Evolutionary conservation across 768 basidiomycete genomes (phyloP), one percentile per base, ranked within the genome.

Genomic region (Serendipita indica): DNA sequence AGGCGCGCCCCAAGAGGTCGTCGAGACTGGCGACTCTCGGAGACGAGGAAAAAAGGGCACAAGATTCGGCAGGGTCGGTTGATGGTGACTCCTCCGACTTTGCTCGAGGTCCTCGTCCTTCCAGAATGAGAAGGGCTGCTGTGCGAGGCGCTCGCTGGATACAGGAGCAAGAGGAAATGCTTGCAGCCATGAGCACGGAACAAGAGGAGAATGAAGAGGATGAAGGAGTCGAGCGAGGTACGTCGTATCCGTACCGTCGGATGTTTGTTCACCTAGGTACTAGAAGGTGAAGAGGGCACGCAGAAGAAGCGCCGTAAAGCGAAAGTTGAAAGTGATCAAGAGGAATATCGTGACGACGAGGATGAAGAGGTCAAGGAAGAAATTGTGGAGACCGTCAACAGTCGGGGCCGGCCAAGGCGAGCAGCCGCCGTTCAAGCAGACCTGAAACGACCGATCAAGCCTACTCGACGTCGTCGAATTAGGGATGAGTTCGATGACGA

Each of bases 41-140:
- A 27, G 49, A 54, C 49, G 49, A 54, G 22, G 32, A 54, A 28
- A 54, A 30, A 33, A 54, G n/a, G 22, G 10, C 16, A 10, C 32
- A 4, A 54, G n/a, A n/a, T n/a, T n/a, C n/a, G n/a, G n/a, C n/a
- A n/a, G 32, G 49, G n/a, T 54, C 49, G 49, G 32, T 54, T 10
- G 49, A 54, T 27, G 49, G 49, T n/a, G 49, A 54, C 30, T 28
- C 41, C n/a, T 43, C 49, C 49, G 49, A 54, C 30, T 20, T 16
- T n/a, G 7, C n/a, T 18, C n/a, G 49, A 28, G 49, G 49, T 7
- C 7, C 22, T 16, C 22, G 49, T 10, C n/a, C 10, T 16, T 10
- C 49, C n/a, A 16, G 49, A 18, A 54, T 33, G 12, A 27, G 49
- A 27, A 18, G 49, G 32, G 49, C 49, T 10, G 49, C 49, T 20